Evolutionary conservation across 345 rosid genomes (phyloP), one percentile per base, ranked within the genome.

Genomic region (Linum trigynum): DNA sequence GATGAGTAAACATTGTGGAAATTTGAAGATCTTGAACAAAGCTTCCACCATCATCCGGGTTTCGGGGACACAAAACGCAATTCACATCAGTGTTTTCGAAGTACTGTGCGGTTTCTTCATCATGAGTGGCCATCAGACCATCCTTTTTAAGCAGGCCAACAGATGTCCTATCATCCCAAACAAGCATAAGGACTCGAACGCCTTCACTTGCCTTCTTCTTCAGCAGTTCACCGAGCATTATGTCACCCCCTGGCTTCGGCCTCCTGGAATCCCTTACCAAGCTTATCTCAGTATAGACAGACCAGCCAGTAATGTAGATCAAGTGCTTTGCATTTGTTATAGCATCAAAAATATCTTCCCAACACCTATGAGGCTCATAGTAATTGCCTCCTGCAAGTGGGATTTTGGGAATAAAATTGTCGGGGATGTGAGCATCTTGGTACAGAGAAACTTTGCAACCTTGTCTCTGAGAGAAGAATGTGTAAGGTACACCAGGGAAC

Each of bases 161-260:
- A 38, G 99, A 94, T 56, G 99, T 94, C 76, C 99, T 86, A 68
- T 94, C 99, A 58, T 94, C 99, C 99, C 99, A 94, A 66, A 94
- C 86, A 15, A 94, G 97, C 84, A 94, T 80, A 56, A 83, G 77
- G 53, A 94, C 97, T 80, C 85, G 81, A 39, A 94, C 96, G 75
- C 97, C 99, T 81, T 94, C 97, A 55, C 83, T 84, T 3, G 96
- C 96, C 77, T 80, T 90, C 79, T 85, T 88, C 80, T 94, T 90
- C 5, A 94, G 95, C 61, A 94, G 76, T 75, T 88, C 97, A 57
- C 99, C 97, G 14, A 94, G 48, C 2, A 79, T 82, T 59, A 80
- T 74, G 55, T 94, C 96, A 55, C 99, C 99, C 57, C 99, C 99
- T 3, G 92, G 82, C 79, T 88, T 94, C 36, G 92, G 89, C 84